Evolutionary conservation across 805 yeast genomes (phyloP).

Genomic region (Lipomyces chichibuensis): DNA sequence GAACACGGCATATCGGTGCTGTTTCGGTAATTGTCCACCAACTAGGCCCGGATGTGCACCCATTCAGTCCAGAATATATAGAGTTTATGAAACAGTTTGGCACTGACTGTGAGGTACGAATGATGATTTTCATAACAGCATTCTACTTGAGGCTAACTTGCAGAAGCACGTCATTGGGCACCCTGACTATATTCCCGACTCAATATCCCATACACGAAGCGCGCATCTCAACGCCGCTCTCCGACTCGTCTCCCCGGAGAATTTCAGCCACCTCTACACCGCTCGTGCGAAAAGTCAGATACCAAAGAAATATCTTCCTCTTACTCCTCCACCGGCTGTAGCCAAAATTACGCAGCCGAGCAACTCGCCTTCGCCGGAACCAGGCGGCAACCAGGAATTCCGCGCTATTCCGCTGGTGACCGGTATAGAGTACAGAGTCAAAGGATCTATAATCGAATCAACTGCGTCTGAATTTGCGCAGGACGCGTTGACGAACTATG

Average conservation of each 20-base stretch:
- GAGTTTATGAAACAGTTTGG: constrained; percentile 52
- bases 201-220: constrained; percentile 60
- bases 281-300: constrained; percentile 1
- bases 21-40: constrained; percentile 69
- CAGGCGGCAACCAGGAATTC: constrained; percentile 3
- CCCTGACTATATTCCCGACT: constrained; percentile 61
- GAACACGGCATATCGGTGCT: neutral
- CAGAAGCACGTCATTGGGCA: constrained; percentile 71
- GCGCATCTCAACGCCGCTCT: constrained; percentile 46
- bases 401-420: constrained; percentile 11
- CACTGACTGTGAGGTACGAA: neutral
- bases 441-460: constrained; percentile 14
- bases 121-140: neutral
- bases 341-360: neutral
- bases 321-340: neutral
- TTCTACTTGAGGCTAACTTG: neutral
- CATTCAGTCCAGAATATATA: constrained; percentile 50
- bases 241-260: constrained; percentile 40
- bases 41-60: constrained; percentile 64
- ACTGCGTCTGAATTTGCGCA: constrained; percentile 9
- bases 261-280: constrained; percentile 33
- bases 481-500: constrained; percentile 8
- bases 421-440: constrained; percentile 10
- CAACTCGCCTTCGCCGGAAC: neutral
- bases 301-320: constrained; percentile 11